Evolutionary conservation across 129 eudicot genomes (phyloP).

Genomic region (carrot (Daucus carota)): DNA sequence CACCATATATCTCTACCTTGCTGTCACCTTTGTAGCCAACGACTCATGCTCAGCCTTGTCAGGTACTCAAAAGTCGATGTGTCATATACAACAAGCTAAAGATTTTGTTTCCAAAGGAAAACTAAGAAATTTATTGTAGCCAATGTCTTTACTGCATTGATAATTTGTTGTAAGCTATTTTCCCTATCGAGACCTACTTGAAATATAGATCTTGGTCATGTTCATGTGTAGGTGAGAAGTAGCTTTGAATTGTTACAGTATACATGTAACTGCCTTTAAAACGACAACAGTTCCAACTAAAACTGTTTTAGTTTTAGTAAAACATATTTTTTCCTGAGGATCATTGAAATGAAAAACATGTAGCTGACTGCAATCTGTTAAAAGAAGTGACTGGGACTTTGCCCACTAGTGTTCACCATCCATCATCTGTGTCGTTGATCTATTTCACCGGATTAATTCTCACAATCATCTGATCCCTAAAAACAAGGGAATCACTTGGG

Average conservation of each 20-base stretch:
- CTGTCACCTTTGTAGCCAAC: conserved; percentile 37
- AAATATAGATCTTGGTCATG: background rate
- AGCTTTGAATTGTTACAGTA: background rate
- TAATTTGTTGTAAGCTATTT: background rate
- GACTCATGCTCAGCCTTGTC: conserved; percentile 35
- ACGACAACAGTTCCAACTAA: background rate
- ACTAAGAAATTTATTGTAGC: conserved; percentile 25
- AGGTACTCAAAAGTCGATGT: conserved; percentile 34
- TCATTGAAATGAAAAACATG: background rate
- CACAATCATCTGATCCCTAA: no score
- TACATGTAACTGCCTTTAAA: conserved; percentile 5
- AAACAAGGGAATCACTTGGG: no score
- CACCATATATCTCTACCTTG: conserved; percentile 58
- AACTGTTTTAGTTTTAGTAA: no score
- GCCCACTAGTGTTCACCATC: background rate
- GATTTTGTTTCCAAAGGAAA: conserved; percentile 35
- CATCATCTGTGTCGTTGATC: background rate
- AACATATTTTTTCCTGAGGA: background rate
- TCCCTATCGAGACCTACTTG: background rate
- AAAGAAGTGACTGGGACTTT: background rate
- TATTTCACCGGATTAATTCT: background rate
- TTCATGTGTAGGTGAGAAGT: background rate
- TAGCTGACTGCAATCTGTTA: background rate
- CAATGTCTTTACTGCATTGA: background rate
- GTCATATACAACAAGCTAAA: conserved; percentile 38